Percentiles rank a stretch among this genome's conserved stretches.
Conservation (phyloP, 2,329 filamentous ascomycete species). For the Nothomitra cinnamomea region DNA sequence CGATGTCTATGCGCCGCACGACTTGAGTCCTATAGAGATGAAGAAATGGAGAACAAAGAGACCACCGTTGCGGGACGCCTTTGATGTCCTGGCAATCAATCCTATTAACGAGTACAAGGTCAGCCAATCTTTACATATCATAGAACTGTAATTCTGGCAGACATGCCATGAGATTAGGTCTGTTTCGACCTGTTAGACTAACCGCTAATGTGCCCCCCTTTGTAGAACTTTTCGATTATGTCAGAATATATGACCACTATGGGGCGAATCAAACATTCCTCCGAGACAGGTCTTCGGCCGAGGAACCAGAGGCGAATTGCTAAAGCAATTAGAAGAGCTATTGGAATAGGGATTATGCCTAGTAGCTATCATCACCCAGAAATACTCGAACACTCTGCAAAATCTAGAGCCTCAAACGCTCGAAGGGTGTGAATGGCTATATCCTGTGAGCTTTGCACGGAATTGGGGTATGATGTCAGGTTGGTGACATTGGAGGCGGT, state of each 20-base stretch:
- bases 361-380: constrained; percentile 82
- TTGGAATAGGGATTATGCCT: constrained; percentile 83
- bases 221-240: constrained; percentile 80
- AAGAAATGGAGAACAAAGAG: constrained; percentile 54
- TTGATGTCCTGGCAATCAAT: constrained; percentile 65
- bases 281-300: constrained; percentile 60
- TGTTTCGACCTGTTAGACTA: too few relatives aligned
- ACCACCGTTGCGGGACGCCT: constrained; percentile 45
- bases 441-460: too few relatives aligned
- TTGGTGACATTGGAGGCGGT: too few relatives aligned
- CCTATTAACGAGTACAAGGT: constrained; percentile 82
- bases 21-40: constrained; percentile 64
- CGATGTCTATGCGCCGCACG: constrained; percentile 82
- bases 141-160: neutral
- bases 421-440: too few relatives aligned
- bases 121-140: constrained; percentile 15
- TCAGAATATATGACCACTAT: constrained; percentile 73
- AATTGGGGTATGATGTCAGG: too few relatives aligned
- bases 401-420: neutral
- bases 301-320: constrained; percentile 88
- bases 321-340: constrained; percentile 75
- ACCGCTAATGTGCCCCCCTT: constrained; percentile 3
- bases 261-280: constrained; percentile 68
- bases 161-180: neutral
- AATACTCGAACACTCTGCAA: constrained; percentile 33